Base-by-base conservation (phyloP, 176 grass and related monocot genomes). In the Musa schizocarpa region DNA sequence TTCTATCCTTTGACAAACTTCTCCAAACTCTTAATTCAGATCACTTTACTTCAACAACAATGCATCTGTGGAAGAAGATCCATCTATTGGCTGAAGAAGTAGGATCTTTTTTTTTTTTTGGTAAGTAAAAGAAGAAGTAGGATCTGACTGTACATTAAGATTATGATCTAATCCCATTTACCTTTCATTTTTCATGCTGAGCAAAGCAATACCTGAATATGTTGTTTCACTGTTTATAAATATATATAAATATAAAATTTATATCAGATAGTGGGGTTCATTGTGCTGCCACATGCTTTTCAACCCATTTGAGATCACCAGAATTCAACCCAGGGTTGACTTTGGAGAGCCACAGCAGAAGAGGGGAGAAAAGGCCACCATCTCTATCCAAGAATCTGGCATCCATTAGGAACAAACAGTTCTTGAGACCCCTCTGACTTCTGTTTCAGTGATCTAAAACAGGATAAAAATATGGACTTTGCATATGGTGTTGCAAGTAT, bases 271-370 rank as follows among this genome's bases (percentile, higher is more conserved):
- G 58, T 76, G 70, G 67, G 59, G 65, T 53, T 78, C 75, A 66
- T 79, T 53, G 76, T 79, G 13, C 65, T n/a, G 25, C 71, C 57
- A 71, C 80, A 76, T 80, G 76, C 79, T 71, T 27, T 43, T 43
- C 76, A 63, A 67, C 54, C 72, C 50, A 62, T 57, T 52, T 74
- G 74, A 75, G 80, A 76, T 69, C 2, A 56, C 63, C 54, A 77
- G 29, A 24, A 52, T 65, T 16, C 56, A 81, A 65, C 58, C 29
- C 25, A 22, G 73, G 64, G 79, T 85, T 88, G 76, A 88, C 82
- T 71, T 67, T 9, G 56, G n/a, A 74, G 19, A 53, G 29, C 34
- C 34, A 25, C 13, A 16, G 23, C 3, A 74, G 19, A 24, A 55
- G 54, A 23, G 11, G 50, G 11, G 59, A 57, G 22, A 71, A 78